Evolutionary conservation across 73 alveolate genomes (phyloP), one percentile per base, ranked within the genome.

Genomic region (Paramecium sexaurelia): DNA sequence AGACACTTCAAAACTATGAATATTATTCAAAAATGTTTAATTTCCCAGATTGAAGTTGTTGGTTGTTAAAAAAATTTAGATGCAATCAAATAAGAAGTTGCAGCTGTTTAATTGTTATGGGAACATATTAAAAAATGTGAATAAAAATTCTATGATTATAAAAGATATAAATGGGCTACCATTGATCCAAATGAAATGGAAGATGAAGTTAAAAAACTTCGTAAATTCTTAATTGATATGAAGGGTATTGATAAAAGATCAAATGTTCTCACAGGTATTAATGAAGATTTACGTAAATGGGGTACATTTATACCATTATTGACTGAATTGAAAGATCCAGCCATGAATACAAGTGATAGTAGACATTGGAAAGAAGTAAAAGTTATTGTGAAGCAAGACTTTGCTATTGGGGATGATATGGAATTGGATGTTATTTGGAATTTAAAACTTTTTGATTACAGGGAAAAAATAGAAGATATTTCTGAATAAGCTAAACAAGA

Each of bases 401-500:
- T 96, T 90, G 95, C 92, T 1, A 94, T 95, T 55, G 96, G 96
- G n/a, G 95, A 92, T 33, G 95, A 95, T 41, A 91, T 96, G 85
- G 94, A 93, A 85, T 92, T 96, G 85, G 98, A 95, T 93, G 95
- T 94, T 83, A 92, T 96, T 91, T 96, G 95, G 94, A 98, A 96
- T 61, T 89, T 96, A 94, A 93, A 95, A 91, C 93, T 96, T 41
- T 96, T 95, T 85, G 97, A 96, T 22, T 95, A 78, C 92, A 94
- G 96, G 22, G 99, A 96, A 61, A 96, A 94, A 88, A 96, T 96
- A 66, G 98, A 96, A 96, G 99, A 96, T 85, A 96, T 95, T 55
- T 92, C 98, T 55, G 99, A 95, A 73, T 95, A 98, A 94, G 99
- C 99, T n/a, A 97, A 99, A 85, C 97, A 98, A 93, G 99, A 99